Evolutionary conservation across 2,329 filamentous ascomycete species (phyloP).

Genomic region (Penicillium sp.): DNA sequence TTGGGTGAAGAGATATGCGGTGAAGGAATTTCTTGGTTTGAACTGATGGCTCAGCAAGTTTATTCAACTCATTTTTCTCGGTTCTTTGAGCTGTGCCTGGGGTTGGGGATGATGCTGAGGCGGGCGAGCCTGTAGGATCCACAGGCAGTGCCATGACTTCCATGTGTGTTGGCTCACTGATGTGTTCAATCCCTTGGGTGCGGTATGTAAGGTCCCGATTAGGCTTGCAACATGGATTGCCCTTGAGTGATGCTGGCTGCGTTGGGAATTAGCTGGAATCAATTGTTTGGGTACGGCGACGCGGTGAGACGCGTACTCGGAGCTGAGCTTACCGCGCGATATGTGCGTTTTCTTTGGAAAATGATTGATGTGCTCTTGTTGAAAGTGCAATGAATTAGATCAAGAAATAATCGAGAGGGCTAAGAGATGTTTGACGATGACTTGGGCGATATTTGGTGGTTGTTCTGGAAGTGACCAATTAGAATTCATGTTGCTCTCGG

Average conservation of each 20-base stretch:
- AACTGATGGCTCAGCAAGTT: constrained; percentile 1
- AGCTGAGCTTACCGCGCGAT: constrained; percentile 4
- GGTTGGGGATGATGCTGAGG: constrained; percentile 1
- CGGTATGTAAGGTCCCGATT: neutral
- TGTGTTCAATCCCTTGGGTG: neutral
- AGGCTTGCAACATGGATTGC: constrained; percentile 26
- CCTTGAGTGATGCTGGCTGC: neutral
- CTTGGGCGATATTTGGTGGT: constrained; percentile 45
- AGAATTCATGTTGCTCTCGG: neutral
- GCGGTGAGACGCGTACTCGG: constrained; percentile 14
- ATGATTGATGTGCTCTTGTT: no score
- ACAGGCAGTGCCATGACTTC: neutral
- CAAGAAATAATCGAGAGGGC: neutral
- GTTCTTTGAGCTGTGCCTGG: neutral
- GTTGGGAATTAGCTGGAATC: constrained; percentile 1
- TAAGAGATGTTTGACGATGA: constrained; percentile 38
- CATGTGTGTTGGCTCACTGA: neutral
- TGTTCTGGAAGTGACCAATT: constrained; percentile 29
- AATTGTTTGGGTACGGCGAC: neutral
- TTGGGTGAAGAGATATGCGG: constrained; percentile 46
- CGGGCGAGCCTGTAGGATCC: neutral
- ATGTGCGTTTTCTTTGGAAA: neutral
- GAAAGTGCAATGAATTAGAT: no score
- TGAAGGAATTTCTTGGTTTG: constrained; percentile 33
- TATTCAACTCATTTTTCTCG: neutral